Base-by-base conservation (phyloP, 2,329 filamentous ascomycete genomes). In the Aspergillus ruber region DNA sequence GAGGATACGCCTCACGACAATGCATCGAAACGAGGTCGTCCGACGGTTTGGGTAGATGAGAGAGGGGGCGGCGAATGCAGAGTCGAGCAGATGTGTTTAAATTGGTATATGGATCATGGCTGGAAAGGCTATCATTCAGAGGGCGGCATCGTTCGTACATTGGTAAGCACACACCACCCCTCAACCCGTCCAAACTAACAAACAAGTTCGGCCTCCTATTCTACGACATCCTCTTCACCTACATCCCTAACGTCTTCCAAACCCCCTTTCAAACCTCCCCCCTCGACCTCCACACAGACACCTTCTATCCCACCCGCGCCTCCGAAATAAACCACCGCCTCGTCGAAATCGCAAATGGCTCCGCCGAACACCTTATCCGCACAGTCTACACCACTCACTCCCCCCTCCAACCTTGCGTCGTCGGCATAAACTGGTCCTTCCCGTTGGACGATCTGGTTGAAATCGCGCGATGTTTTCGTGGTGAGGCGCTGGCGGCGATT, bases 111-210 rank as follows among this genome's bases (percentile, higher is more conserved):
- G 27, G 75, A 78, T 8, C 76, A 86, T 45, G 91, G 90, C 2
- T 97, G 89, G 85, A 95, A 95, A 66, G 93, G 93, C 9, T 96
- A 91, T 62, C 93, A 98, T 68, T 82, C 85, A 15, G 93, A 98
- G 74, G 89, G 90, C 29, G 88, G 90, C 2, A 90, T 97, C 57
- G 73, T 97, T 6, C 83, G 90, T n/a, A 98, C 93, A 0, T 74
- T 98, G 6, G 70, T 73, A 57, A 50, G 61, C 48, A 21, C 18
- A 17, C 20, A 9, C 6, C 2, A 23, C 17, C 18, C 17, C 8
- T 17, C 1, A 21, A 9, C 27, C 27, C 20, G 32, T 2, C 12
- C 25, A 29, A 33, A 10, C 44, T 52, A 23, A 46, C 23, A 13
- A 15, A 3, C 8, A 27, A 69, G 21, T 90, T 90, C 67, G 86